Evolutionary conservation across 2,329 filamentous ascomycete species (phyloP).

Genomic region (Coleophoma cylindrospora): DNA sequence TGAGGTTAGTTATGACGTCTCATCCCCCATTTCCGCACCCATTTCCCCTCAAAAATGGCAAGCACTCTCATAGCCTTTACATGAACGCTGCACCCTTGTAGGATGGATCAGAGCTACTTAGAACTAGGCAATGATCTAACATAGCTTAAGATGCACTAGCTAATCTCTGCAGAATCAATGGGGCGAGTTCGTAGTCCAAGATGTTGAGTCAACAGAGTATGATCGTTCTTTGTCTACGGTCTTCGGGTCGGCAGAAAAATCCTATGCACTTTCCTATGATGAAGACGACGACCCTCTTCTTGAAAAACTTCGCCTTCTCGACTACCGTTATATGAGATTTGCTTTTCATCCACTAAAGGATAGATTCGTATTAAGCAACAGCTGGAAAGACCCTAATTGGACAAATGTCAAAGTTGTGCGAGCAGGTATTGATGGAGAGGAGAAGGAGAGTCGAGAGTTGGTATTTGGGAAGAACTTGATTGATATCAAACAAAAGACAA

Average conservation of each 20-base stretch:
- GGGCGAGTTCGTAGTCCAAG: constrained; percentile 81
- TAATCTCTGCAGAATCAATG: constrained; percentile 69
- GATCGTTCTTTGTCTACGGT: constrained; percentile 53
- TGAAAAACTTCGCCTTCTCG: constrained; percentile 67
- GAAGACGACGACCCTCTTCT: constrained; percentile 79
- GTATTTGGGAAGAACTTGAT: constrained; percentile 91
- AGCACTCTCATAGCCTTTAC: no score
- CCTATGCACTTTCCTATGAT: constrained; percentile 48
- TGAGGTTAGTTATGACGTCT: constrained; percentile 49
- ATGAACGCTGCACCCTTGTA: no score
- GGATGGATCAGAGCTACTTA: neutral
- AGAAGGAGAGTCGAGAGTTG: constrained; percentile 74
- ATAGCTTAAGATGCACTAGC: no score
- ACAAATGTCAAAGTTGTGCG: constrained; percentile 70
- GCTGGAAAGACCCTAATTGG: constrained; percentile 95
- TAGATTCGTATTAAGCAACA: constrained; percentile 79
- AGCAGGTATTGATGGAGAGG: constrained; percentile 79
- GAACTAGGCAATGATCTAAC: no score
- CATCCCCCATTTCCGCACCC: no score
- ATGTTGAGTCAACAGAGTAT: constrained; percentile 51
- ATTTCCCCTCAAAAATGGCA: no score
- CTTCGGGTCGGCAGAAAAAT: constrained; percentile 64
- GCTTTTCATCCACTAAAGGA: constrained; percentile 86
- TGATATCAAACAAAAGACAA: constrained; percentile 86
- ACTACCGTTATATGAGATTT: constrained; percentile 92